Conservation (phyloP, 306 rosid species). For the Vigna reflexopilosa region DNA sequence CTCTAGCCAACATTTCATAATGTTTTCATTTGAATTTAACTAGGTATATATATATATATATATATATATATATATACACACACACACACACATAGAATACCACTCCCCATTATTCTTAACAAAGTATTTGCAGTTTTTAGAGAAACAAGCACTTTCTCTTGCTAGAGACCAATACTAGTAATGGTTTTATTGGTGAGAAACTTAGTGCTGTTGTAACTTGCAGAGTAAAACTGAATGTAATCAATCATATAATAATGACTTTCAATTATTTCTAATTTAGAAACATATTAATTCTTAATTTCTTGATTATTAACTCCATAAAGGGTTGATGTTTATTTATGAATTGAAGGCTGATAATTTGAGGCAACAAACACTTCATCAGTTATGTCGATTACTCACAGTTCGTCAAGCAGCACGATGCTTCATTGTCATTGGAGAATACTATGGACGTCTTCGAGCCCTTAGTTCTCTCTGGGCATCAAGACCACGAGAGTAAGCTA, state of each 20-base stretch:
- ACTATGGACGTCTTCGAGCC: constrained; percentile 79
- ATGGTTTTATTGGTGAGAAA: too few relatives aligned
- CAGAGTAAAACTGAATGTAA: too few relatives aligned
- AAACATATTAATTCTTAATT: neutral
- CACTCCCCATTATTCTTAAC: neutral
- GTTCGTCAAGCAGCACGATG: constrained; percentile 82
- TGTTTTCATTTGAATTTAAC: neutral
- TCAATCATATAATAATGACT: too few relatives aligned
- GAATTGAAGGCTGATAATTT: constrained; percentile 79
- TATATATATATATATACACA: neutral
- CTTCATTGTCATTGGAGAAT: constrained; percentile 82
- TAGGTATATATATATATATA: neutral
- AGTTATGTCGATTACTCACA: constrained; percentile 71
- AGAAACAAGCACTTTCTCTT: neutral
- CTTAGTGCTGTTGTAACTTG: too few relatives aligned
- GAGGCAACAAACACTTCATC: constrained; percentile 94
- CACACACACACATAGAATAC: neutral
- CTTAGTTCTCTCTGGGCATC: constrained; percentile 94
- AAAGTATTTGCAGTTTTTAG: neutral
- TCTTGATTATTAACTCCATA: neutral
- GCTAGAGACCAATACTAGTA: neutral
- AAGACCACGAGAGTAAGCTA: constrained; percentile 76
- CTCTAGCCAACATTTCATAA: neutral
- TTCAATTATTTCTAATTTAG: too few relatives aligned
- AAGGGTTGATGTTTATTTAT: constrained; percentile 15